Base-by-base conservation (phyloP, 2,329 filamentous ascomycete genomes). In the Fusarium sp. region DNA sequence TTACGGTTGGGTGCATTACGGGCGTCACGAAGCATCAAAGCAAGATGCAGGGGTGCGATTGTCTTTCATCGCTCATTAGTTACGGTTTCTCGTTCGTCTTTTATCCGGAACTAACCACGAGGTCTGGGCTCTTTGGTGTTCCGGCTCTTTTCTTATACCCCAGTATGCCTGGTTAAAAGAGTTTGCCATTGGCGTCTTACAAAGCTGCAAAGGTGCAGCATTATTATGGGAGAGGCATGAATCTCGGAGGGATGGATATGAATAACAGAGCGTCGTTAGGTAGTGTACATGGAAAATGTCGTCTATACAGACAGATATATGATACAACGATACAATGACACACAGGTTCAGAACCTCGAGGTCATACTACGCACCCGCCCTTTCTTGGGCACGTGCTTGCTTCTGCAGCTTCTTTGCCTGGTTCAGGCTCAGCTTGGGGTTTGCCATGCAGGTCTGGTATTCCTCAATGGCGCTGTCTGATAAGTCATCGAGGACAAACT, bases 401-500 rank as follows among this genome's bases (percentile, higher is more conserved):
- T 93, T 94, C 72, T 91, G 89, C 70, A 84, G 85, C 85, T 92
- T 94, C 77, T 88, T 88, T 9, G 92, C 93, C 83, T 94, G 93
- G 76, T 87, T 92, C 77, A 94, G 80, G 81, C 93, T 95, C 64
- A 90, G 78, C 18, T 81, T 81, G 27, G 87, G 84, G 20, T 89
- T 87, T 20, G 85, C 84, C 27, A 85, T 79, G 69, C 83, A 83
- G 67, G 84, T 84, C 78, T 84, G 86, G 70, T 90, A 88, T 59
- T 76, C 77, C n/a, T 76, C 78, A 20, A 95, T 81, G 13, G 88
- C 86, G 62, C 90, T 89, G 43, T 89, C 88, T 23, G 86, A 88
- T 14, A 98, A 86, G 65, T 94, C 90, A 80, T 99, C 97, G 35
- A 99, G 86, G 23, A 95, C 84, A 79, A 97, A 97, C 45, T 85